Percentiles rank a stretch among this genome's conserved stretches.
These are phyloP conservation scores for Cylindrotheca fusiformis DNA, from an alignment of 108 stramenopile genomes.

Conservation along the genomic window DNA sequence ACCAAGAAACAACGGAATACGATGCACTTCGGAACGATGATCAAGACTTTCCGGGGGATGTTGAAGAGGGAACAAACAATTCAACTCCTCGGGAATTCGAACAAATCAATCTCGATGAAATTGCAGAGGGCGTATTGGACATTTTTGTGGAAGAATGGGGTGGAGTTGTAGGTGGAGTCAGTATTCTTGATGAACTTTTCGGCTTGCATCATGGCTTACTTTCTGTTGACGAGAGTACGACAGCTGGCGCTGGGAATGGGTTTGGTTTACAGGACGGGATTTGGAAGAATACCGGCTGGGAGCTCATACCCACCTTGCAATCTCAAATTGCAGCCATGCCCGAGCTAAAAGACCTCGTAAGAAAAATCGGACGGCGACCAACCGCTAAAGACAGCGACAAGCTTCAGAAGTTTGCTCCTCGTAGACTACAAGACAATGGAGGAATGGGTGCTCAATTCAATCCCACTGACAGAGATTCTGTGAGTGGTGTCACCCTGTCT, in stretches of 20 bases:
- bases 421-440: constrained; percentile 42
- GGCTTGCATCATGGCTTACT: constrained; percentile 63
- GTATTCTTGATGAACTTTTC: constrained; percentile 58
- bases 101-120: constrained; percentile 27
- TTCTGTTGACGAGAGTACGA: constrained; percentile 14
- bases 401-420: constrained; percentile 48
- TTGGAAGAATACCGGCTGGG: constrained; percentile 69
- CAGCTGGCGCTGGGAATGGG: constrained; percentile 11
- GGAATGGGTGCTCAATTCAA: constrained; percentile 59
- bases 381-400: constrained; percentile 45
- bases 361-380: constrained; percentile 52
- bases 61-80: constrained; percentile 15
- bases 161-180: constrained; percentile 47
- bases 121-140: constrained; percentile 30
- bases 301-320: constrained; percentile 51
- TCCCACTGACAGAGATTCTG: constrained; percentile 41
- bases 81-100: constrained; percentile 8
- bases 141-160: constrained; percentile 32
- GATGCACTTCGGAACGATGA: constrained; percentile 10
- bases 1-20: not conserved
- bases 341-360: constrained; percentile 49
- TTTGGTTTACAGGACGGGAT: constrained; percentile 72
- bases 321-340: constrained; percentile 43
- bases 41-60: constrained; percentile 4
- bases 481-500: constrained; percentile 53